Evolutionary conservation across 148 eudicot genomes (phyloP).

Genomic region (Bassia scoparia): DNA sequence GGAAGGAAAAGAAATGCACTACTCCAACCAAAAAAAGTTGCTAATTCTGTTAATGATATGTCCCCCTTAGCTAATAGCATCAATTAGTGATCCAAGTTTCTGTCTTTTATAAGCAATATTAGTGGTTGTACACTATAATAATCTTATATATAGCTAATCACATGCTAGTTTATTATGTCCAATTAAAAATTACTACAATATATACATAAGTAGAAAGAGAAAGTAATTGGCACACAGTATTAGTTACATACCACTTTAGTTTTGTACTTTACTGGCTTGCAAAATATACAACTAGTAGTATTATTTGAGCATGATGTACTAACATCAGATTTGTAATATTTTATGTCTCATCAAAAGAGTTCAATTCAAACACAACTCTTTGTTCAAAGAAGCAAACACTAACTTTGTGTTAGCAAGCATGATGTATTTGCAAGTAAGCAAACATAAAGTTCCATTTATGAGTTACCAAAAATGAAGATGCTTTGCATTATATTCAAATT

Average conservation of each 20-base stretch:
- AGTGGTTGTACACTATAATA: background rate
- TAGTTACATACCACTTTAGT: background rate
- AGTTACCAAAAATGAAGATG: background rate
- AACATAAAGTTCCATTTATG: background rate
- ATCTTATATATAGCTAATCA: conserved; percentile 1
- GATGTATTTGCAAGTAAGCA: background rate
- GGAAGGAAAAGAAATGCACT: no score
- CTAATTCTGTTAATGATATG: no score
- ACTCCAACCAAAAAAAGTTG: no score
- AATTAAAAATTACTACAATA: background rate
- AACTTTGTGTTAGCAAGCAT: no score
- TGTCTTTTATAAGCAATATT: background rate
- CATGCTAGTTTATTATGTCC: conserved; percentile 10
- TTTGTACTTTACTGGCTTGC: conserved; percentile 6
- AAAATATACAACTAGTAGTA: no score
- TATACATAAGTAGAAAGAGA: background rate
- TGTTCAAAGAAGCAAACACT: no score
- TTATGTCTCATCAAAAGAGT: background rate
- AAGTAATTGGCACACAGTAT: background rate
- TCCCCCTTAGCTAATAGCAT: background rate
- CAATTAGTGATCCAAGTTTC: background rate
- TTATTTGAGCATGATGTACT: conserved; percentile 7
- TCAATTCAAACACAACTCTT: conserved; percentile 1
- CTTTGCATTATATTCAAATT: background rate
- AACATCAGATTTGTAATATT: background rate